Evolutionary conservation across 2,329 filamentous ascomycete species (phyloP), one percentile per base, ranked within the genome.

Genomic region (Aureobasidium sp.): DNA sequence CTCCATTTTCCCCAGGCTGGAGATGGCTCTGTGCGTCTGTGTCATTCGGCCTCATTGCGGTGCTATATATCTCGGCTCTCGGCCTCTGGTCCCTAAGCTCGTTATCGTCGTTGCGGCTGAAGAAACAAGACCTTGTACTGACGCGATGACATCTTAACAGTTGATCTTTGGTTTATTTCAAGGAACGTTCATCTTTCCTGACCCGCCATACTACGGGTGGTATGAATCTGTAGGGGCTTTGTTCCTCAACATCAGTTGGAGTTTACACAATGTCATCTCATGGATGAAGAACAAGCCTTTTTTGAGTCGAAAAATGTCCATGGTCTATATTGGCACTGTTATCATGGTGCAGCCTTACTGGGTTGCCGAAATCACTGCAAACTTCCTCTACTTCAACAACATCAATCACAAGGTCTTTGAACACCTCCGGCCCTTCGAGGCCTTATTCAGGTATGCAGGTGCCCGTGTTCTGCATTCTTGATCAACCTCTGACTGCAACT

Each of bases 231-330:
- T 78, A 27, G 84, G 82, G 2, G 84, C 82, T 8, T 80, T 86
- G 8, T 78, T 82, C 19, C 78, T 88, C 27, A 85, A 85, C 65
- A 73, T 79, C n/a, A 85, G 82, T 3, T 87, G 84, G 82, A 79
- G 77, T 14, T 72, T 88, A 9, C 85, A 88, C 70, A 88, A 87
- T 65, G 77, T 87, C 63, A 83, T 88, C 63, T 79, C 85, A 0
- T 88, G 85, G 85, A 80, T 88, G 71, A 86, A 86, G 70, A 83
- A 81, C 63, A 79, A 77, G 54, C 84, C 84, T 0, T 86, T 86
- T 67, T 73, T 86, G 6, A 76, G 75, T 1, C 75, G 71, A 29
- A 71, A 74, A 12, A 76, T 79, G 31, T 82, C 78, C 37, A 68
- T 74, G n/a, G 70, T 85, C 61, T 87, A 86, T 68, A 83, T 87